Conservation (phyloP, 2,329 filamentous ascomycete genomes). For the Arthrinium phaeospermum region DNA sequence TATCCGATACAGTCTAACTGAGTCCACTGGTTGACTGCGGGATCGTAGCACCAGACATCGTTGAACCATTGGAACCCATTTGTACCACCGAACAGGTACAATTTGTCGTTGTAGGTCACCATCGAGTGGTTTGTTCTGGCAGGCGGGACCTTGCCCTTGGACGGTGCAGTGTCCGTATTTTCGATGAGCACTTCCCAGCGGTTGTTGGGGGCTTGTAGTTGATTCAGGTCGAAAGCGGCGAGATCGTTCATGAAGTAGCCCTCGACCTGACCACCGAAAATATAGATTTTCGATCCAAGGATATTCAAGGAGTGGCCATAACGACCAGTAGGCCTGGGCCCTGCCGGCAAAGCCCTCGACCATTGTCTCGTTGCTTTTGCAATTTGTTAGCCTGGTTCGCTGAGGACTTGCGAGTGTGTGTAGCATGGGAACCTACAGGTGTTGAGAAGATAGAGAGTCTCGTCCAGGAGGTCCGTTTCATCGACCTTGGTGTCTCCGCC, state of each 20-base stretch:
- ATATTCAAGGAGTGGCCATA: slow-evolving; percentile 98
- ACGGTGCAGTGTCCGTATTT: slow-evolving; percentile 69
- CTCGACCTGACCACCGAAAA: slow-evolving; percentile 97
- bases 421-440: slow-evolving; percentile 73
- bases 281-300: slow-evolving; percentile 93
- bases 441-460: slow-evolving; percentile 95
- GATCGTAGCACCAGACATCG: slow-evolving; percentile 97
- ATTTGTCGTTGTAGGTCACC: slow-evolving; percentile 88
- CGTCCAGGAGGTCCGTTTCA: slow-evolving; percentile 87
- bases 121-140: slow-evolving; percentile 94
- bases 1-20: slow-evolving; percentile 97
- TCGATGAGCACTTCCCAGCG: slow-evolving; percentile 92
- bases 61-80: slow-evolving; percentile 98
- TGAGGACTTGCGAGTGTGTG: not conserved
- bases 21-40: slow-evolving; percentile 79
- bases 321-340: slow-evolving; percentile 83
- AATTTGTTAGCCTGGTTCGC: slow-evolving; percentile 10
- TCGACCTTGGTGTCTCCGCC: slow-evolving; percentile 98
- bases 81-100: slow-evolving; percentile 97
- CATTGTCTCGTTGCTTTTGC: slow-evolving; percentile 89
- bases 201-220: slow-evolving; percentile 87
- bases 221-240: slow-evolving; percentile 93
- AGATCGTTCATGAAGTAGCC: slow-evolving; percentile 98
- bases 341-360: slow-evolving; percentile 90
- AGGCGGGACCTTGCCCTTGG: slow-evolving; percentile 74